Evolutionary conservation across 73 alveolate genomes (phyloP).

Genomic region (Tetrahymena thermophila): DNA sequence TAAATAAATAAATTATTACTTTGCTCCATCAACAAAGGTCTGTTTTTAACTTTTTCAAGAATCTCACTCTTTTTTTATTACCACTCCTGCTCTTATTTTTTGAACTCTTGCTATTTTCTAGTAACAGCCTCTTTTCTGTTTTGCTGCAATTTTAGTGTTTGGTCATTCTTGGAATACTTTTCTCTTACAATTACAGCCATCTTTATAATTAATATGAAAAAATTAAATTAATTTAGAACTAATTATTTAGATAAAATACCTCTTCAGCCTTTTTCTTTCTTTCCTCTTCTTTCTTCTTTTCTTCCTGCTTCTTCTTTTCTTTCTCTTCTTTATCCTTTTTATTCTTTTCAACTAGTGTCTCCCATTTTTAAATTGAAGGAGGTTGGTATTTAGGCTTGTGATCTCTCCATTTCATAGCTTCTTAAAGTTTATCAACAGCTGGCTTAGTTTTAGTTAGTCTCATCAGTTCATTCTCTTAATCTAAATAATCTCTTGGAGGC

Average conservation of each 20-base stretch:
- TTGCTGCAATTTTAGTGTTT: conserved; percentile 42
- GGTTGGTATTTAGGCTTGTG: conserved; percentile 80
- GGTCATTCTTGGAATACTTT: conserved; percentile 9
- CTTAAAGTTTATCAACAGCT: conserved; percentile 48
- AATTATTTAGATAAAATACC: neutral
- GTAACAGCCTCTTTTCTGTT: conserved; percentile 39
- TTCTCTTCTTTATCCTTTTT: conserved; percentile 61
- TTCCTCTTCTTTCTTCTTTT: conserved; percentile 72
- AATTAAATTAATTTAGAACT: neutral
- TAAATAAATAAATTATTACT: conserved; percentile 2
- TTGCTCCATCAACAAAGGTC: conserved; percentile 75
- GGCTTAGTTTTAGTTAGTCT: conserved; percentile 50
- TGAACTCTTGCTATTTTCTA: conserved; percentile 35
- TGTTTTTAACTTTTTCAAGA: conserved; percentile 54
- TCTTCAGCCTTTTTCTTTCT: conserved; percentile 69
- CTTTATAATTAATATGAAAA: conserved; percentile 42
- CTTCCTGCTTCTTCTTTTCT: conserved; percentile 41
- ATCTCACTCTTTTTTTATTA: conserved; percentile 33
- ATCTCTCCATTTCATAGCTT: conserved; percentile 49
- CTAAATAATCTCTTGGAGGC: conserved; percentile 66
- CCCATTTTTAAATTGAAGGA: conserved; percentile 81
- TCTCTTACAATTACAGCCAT: neutral
- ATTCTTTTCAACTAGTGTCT: conserved; percentile 59
- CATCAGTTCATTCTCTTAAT: conserved; percentile 67
- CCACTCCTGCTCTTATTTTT: conserved; percentile 44